Base-by-base conservation (phyloP, 164 flowering plant species). In the Protea cynaroides region DNA sequence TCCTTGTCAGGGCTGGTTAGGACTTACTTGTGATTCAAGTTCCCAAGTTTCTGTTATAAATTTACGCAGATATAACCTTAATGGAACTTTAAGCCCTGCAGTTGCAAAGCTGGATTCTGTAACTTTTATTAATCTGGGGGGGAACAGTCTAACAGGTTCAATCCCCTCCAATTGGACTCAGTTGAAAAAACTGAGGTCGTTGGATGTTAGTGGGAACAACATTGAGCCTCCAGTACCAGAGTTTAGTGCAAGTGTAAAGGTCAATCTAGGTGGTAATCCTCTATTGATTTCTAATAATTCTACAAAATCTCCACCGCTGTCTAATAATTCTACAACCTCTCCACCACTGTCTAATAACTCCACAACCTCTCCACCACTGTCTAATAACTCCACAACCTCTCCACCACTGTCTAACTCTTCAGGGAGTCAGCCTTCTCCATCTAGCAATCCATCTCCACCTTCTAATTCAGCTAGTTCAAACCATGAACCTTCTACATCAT, bases 1-100 rank as follows among this genome's bases (percentile, higher is more conserved):
- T 73, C 95, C 97, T 8, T 91, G 97, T 71, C 18, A 58, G 34
- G 82, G 71, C 13, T 90, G 96, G 96, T 61, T 81, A 52, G 94
- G 96, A 46, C 59, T 90, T 71, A 65, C 60, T 59, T 90, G 96
- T 67, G 75, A 70, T 62, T 12, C 67, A 5, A 43, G 65, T 1
- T 65, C 73, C 18, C 55, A 82, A 34, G 85, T 88, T 66, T 68
- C 83, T 23, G 66, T 71, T 15, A 72, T 90, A 15, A 90, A 75
- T 74, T 64, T 90, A 74, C 91, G 83, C 25, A 70, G 68, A 25
- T 65, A 3, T 13, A 63, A 74, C 25, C 85, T 90, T 47, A 90
- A 62, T 72, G 95, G 97, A 53, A 83, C 82, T 37, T 76, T 90
- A 17, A 86, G 90, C 69, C 82, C 95, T 68, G 84, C 90, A 23